Evolutionary conservation across 768 basidiomycete species (phyloP), one percentile per base, ranked within the genome.

Genomic region (Mycena polygramma): DNA sequence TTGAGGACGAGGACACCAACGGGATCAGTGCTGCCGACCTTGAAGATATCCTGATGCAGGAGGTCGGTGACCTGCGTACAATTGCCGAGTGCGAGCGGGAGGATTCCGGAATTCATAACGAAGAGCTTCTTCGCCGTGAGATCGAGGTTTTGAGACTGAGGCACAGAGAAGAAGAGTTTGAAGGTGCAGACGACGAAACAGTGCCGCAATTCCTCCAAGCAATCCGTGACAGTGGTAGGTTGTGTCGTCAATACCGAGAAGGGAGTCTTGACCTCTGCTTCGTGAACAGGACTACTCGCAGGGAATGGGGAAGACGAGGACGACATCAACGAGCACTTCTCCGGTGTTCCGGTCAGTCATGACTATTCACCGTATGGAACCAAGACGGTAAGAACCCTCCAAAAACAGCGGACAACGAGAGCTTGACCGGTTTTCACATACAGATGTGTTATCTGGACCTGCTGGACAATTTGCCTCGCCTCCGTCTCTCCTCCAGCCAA

Each of bases 391-490:
- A 30, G 30, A 2, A 30, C 2, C 6, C 3, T 30, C 30, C 6
- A 30, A 6, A 30, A 30, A 3, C 30, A 30, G 30, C 3, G 30
- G 6, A 6, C 30, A 30, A 30, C 30, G 30, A 30, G 30, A n/a
- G n/a, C n/a, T n/a, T n/a, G 30, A 30, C 30, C 30, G 3, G 30
- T 30, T n/a, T n/a, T n/a, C n/a, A 6, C 30, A 30, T n/a, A 30
- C 2, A 30, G 30, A 30, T 30, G 30, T 30, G 30, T 30, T 30
- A 30, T 6, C 19, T 67, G 4, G 73, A 77, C 37, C 61, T 77
- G 10, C 46, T 77, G 4, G 73, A 76, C 37, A 77, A 75, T 39
- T 66, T 77, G 1, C 73, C 73, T 13, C 71, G 71, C 1, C 53
- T 75, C 1, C 66, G 71, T 2, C 65, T 77, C 37, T 77, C 75